Conservation (phyloP, 2,329 filamentous ascomycete species). For the Claviceps maximensis region DNA sequence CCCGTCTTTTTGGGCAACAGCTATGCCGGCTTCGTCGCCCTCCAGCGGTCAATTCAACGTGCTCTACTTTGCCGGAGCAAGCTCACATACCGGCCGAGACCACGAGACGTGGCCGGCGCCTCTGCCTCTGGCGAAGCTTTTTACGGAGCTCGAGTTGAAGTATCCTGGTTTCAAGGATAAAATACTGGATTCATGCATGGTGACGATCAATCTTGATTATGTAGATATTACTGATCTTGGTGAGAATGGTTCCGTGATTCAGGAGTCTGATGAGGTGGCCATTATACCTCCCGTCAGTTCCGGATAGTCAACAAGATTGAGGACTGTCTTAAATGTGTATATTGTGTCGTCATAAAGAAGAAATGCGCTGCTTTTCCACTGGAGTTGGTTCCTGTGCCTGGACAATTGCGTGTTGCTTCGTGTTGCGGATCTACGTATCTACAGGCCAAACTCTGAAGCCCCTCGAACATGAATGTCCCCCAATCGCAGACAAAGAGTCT, state of each 20-base stretch:
- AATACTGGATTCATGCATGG: conserved; percentile 58
- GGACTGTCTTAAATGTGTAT: not conserved
- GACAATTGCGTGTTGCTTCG: too few species aligned
- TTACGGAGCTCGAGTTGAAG: conserved; percentile 50
- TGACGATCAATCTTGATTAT: conserved; percentile 73
- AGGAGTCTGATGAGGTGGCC: conserved; percentile 69
- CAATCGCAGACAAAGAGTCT: too few species aligned
- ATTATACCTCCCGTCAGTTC: conserved; percentile 84
- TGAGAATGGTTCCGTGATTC: conserved; percentile 37
- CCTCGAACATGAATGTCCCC: too few species aligned
- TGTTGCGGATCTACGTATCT: too few species aligned
- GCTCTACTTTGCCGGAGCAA: conserved; percentile 69
- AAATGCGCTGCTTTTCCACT: not conserved
- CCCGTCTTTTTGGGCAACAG: not conserved
- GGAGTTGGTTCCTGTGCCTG: too few species aligned
- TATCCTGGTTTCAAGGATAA: conserved; percentile 57
- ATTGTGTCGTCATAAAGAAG: not conserved
- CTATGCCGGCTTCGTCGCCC: conserved; percentile 30
- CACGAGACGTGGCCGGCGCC: conserved; percentile 55
- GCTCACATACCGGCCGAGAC: conserved; percentile 56
- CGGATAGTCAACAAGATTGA: conserved; percentile 35
- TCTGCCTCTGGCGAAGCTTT: conserved; percentile 48
- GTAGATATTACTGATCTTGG: conserved; percentile 49
- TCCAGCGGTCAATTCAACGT: conserved; percentile 59
- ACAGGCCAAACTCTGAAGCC: too few species aligned